Percentiles rank a stretch among this genome's conserved stretches.
Conservation (phyloP, 176 grass and related monocot genomes). For the Tillandsia fasciculata region DNA sequence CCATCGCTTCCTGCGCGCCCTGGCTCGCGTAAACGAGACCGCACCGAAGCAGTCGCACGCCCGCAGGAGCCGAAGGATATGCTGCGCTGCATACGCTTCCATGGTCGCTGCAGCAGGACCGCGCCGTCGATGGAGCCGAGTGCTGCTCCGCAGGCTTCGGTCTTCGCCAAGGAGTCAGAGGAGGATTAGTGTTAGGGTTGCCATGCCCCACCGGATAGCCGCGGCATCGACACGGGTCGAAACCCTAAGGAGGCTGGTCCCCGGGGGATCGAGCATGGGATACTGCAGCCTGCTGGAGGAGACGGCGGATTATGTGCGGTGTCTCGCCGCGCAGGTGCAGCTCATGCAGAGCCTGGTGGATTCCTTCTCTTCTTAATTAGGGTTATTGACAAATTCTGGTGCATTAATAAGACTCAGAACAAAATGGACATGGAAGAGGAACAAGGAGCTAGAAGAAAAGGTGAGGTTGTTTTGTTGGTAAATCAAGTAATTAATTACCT, state of each 20-base stretch:
- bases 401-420: background rate
- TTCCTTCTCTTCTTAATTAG: slow-evolving; percentile 47
- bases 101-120: slow-evolving; percentile 44
- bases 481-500: background rate
- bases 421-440: background rate
- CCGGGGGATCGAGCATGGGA: slow-evolving; percentile 62
- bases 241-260: slow-evolving; percentile 53
- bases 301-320: slow-evolving; percentile 70
- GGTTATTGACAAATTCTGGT: background rate
- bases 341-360: slow-evolving; percentile 80
- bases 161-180: slow-evolving; percentile 2
- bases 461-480: background rate
- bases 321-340: slow-evolving; percentile 63
- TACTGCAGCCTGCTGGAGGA: slow-evolving; percentile 78
- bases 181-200: background rate
- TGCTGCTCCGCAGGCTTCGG: slow-evolving; percentile 40
- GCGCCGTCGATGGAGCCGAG: slow-evolving; percentile 42
- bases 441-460: background rate
- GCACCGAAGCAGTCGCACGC: slow-evolving; percentile 11
- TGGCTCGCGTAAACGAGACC: slow-evolving; percentile 39
- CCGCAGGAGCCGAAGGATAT: slow-evolving; percentile 43
- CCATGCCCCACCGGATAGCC: background rate
- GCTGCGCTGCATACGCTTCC: slow-evolving; percentile 58
- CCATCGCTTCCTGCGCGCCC: slow-evolving; percentile 63
- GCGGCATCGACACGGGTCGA: slow-evolving; percentile 43